A percentile compares a stretch with the other conserved stretches of the same genome.
Evolutionary conservation across 306 rosid genomes (phyloP).

Genomic region (Malus orientalis): DNA sequence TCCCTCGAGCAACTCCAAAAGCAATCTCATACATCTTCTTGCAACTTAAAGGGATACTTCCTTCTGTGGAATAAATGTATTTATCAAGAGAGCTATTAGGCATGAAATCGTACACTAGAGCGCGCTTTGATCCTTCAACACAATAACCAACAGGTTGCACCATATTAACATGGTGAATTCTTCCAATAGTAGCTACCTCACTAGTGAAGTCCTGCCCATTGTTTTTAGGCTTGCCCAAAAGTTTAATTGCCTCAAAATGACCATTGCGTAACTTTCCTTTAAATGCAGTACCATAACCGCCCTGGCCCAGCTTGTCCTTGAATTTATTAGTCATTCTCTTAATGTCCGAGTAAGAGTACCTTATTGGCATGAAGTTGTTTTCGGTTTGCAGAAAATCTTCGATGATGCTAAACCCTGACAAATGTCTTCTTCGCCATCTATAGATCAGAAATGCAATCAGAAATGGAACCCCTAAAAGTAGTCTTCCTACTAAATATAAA

Average conservation of each 20-base stretch:
- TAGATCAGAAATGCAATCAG: background rate
- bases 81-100: background rate
- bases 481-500: background rate
- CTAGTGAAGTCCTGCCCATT: background rate
- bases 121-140: constrained; percentile 7
- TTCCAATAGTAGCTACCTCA: background rate
- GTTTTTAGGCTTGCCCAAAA: background rate
- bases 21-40: background rate
- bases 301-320: background rate
- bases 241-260: background rate
- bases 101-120: background rate
- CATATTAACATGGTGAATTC: background rate
- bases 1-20: background rate
- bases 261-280: background rate
- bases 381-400: background rate
- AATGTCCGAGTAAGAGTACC: background rate
- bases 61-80: background rate
- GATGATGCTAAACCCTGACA: background rate
- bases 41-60: background rate
- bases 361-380: background rate
- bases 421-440: background rate
- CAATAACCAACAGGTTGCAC: background rate
- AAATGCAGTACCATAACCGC: background rate
- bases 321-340: background rate
- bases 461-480: background rate